Evolutionary conservation across 2,329 filamentous ascomycete genomes (phyloP).

Genomic region (Colletotrichum truncatum): DNA sequence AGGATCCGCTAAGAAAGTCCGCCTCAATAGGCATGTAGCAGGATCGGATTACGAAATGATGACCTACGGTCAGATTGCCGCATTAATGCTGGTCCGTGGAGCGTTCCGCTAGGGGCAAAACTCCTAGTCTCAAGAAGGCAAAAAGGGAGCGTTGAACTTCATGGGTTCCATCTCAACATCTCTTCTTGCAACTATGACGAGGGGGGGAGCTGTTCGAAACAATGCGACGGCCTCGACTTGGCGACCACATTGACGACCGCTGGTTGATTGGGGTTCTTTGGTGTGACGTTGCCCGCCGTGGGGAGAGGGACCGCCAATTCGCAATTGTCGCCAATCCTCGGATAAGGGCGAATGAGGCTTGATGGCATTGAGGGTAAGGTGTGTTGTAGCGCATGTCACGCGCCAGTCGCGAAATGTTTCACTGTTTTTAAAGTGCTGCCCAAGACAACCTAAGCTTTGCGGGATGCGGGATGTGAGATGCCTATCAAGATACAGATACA

Average conservation of each 20-base stretch:
- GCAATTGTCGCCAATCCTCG: constrained; percentile 9
- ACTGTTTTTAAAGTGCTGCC: neutral
- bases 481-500: constrained; percentile 1
- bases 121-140: neutral
- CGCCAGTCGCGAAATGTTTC: constrained; percentile 10
- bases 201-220: neutral
- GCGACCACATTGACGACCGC: neutral
- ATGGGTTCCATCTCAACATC: no score
- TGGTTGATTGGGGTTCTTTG: neutral
- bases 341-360: neutral
- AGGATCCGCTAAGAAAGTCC: neutral
- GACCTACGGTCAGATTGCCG: neutral
- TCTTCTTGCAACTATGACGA: neutral
- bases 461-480: no score
- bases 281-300: neutral
- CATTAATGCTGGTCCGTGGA: neutral
- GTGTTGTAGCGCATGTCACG: constrained; percentile 1
- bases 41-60: neutral
- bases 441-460: neutral
- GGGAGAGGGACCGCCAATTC: neutral
- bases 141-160: neutral
- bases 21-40: neutral
- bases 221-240: neutral
- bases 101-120: neutral
- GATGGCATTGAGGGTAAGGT: constrained; percentile 14